Percentiles rank a stretch among this genome's conserved stretches.
Evolutionary conservation across 495 filamentous ascomycete species (phyloP).

Genomic region (Xylaria intraflava): DNA sequence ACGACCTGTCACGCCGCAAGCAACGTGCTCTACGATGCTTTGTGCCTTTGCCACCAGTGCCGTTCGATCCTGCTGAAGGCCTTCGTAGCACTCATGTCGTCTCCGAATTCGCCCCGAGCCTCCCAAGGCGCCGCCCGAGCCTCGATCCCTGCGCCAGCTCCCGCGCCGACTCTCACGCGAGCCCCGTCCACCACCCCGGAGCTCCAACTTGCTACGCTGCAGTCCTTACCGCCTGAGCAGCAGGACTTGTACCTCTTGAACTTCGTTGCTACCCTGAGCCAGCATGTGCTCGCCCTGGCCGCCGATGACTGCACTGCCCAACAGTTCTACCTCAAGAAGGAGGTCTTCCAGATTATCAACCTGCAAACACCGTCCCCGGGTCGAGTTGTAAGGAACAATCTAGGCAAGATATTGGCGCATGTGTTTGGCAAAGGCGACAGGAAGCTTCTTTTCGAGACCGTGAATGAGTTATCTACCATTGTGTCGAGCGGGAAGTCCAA

Average conservation of each 20-base stretch:
- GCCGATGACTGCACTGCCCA: constrained; percentile 74
- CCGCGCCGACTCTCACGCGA: constrained; percentile 21
- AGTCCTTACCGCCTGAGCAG: constrained; percentile 86
- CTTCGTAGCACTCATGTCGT: constrained; percentile 9
- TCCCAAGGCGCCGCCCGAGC: constrained; percentile 20
- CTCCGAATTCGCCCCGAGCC: constrained; percentile 15
- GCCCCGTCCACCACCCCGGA: constrained; percentile 46
- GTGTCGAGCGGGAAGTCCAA: constrained; percentile 74
- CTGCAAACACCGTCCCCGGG: constrained; percentile 79
- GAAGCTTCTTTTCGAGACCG: constrained; percentile 86
- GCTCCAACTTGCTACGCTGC: constrained; percentile 82
- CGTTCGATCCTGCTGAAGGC: background rate
- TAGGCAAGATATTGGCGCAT: constrained; percentile 75
- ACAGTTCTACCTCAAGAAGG: constrained; percentile 82
- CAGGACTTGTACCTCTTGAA: constrained; percentile 90
- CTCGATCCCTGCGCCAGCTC: constrained; percentile 12
- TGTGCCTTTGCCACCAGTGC: background rate
- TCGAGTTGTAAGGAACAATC: constrained; percentile 81
- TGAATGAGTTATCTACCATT: constrained; percentile 77
- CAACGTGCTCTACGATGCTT: background rate
- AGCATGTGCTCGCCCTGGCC: constrained; percentile 67
- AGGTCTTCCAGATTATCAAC: constrained; percentile 84
- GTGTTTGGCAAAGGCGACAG: constrained; percentile 85
- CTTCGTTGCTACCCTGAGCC: constrained; percentile 76
- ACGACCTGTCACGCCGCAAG: background rate